Conservation (phyloP, 139 green algal species). For the Asterochloris erici region DNA sequence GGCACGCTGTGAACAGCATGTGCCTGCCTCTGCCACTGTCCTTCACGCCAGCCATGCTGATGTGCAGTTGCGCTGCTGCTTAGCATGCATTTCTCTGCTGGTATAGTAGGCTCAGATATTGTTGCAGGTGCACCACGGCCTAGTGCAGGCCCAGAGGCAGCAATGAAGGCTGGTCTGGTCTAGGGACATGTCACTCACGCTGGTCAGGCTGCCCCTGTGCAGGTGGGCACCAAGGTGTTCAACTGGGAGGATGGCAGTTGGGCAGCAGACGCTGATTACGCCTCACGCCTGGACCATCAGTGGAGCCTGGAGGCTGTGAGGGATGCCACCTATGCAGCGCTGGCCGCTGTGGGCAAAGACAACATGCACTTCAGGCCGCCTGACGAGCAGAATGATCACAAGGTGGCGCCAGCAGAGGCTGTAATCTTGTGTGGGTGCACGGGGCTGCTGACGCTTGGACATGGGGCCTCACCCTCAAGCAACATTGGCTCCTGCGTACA, state of each 20-base stretch:
- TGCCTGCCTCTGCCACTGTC: too few relatives aligned
- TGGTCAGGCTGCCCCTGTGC: too few relatives aligned
- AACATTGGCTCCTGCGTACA: constrained; percentile 34
- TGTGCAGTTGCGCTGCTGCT: too few relatives aligned
- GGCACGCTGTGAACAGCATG: too few relatives aligned
- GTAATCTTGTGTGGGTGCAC: too few relatives aligned
- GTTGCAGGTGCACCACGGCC: too few relatives aligned
- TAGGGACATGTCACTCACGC: too few relatives aligned
- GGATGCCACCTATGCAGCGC: constrained; percentile 62
- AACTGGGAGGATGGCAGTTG: constrained; percentile 33
- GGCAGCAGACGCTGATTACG: constrained; percentile 60
- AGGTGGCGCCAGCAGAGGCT: constrained; percentile 19
- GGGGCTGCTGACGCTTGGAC: neutral
- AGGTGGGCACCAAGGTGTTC: constrained; percentile 78
- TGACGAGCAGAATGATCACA: constrained; percentile 76
- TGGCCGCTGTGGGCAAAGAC: constrained; percentile 62
- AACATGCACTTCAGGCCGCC: constrained; percentile 76
- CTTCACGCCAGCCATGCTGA: too few relatives aligned
- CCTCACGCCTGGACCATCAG: constrained; percentile 42
- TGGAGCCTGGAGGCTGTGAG: constrained; percentile 65
- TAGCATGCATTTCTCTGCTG: too few relatives aligned
- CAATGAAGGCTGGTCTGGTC: too few relatives aligned
- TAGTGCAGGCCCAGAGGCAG: too few relatives aligned
- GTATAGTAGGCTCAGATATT: too few relatives aligned
- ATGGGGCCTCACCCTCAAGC: neutral